Percentiles rank a stretch among this genome's conserved stretches.
Evolutionary conservation across 2,329 filamentous ascomycete species (phyloP).

Genomic region (Aspergillus melleus): DNA sequence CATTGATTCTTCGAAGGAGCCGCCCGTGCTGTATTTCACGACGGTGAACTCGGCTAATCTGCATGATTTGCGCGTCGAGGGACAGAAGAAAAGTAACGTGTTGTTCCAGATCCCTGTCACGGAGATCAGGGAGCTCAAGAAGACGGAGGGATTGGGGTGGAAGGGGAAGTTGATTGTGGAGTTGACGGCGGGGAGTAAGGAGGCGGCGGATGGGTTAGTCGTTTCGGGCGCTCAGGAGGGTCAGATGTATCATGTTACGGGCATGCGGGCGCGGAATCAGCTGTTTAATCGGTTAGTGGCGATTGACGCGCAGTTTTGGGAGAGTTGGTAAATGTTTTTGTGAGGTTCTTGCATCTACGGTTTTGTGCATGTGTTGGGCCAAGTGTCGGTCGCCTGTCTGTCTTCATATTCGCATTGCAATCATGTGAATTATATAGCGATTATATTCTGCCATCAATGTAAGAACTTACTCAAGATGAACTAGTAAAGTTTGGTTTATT

Average conservation of each 20-base stretch:
- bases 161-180: slow-evolving; percentile 81
- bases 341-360: no score
- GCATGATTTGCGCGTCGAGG: slow-evolving; percentile 52
- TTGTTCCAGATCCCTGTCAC: slow-evolving; percentile 69
- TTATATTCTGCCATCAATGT: no score
- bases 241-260: slow-evolving; percentile 63
- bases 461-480: no score
- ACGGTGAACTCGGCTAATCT: slow-evolving; percentile 34
- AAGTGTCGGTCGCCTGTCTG: no score
- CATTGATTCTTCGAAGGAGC: slow-evolving; percentile 49
- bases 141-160: slow-evolving; percentile 80
- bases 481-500: no score
- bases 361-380: no score
- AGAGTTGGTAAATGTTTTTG: slow-evolving; percentile 44
- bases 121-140: slow-evolving; percentile 73
- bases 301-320: slow-evolving; percentile 82
- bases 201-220: slow-evolving; percentile 74
- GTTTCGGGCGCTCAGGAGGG: slow-evolving; percentile 56
- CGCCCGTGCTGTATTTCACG: slow-evolving; percentile 60
- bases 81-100: slow-evolving; percentile 54
- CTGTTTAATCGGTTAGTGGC: slow-evolving; percentile 76
- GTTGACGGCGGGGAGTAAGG: slow-evolving; percentile 67
- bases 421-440: no score
- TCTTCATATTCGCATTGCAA: no score
- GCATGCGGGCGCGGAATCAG: slow-evolving; percentile 71